phyloP scores from a whole-genome alignment of 2,329 filamentous ascomycete genomes.

The Pleoardoris graminearum region DNA sequence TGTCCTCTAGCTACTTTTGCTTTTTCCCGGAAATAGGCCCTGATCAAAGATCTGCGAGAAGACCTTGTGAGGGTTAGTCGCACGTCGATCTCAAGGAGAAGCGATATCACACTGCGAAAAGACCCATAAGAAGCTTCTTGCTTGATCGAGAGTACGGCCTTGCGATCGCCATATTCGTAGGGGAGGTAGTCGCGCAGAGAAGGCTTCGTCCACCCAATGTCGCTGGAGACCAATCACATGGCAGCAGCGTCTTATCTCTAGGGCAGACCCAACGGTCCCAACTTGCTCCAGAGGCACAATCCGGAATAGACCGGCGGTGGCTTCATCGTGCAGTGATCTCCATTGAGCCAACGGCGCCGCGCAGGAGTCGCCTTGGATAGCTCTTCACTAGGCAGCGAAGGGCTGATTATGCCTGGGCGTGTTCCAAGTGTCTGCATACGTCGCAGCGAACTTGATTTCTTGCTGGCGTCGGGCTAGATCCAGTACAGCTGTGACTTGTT shows the following conservation, averaged over 20 bases:
- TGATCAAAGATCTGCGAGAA: background rate
- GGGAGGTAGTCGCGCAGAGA: background rate
- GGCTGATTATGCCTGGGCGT: background rate
- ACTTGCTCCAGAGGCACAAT: background rate
- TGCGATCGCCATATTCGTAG: background rate
- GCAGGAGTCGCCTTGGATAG: background rate
- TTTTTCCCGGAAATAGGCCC: background rate
- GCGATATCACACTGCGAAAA: background rate
- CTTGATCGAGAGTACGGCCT: too few species aligned
- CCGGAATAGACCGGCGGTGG: background rate
- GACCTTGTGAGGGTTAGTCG: background rate
- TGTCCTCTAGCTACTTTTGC: background rate
- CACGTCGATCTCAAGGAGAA: background rate
- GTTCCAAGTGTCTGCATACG: background rate
- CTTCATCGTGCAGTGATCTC: too few species aligned
- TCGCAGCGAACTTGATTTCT: background rate
- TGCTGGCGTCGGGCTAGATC: background rate
- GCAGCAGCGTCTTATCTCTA: background rate
- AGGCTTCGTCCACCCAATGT: background rate
- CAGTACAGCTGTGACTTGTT: background rate
- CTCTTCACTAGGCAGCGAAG: background rate
- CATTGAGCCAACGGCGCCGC: too few species aligned
- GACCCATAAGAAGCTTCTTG: background rate
- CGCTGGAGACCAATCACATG: background rate
- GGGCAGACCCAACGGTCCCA: too few species aligned